Evolutionary conservation across 768 basidiomycete genomes (phyloP), one percentile per base, ranked within the genome.

Genomic region (Amanita phalloides): DNA sequence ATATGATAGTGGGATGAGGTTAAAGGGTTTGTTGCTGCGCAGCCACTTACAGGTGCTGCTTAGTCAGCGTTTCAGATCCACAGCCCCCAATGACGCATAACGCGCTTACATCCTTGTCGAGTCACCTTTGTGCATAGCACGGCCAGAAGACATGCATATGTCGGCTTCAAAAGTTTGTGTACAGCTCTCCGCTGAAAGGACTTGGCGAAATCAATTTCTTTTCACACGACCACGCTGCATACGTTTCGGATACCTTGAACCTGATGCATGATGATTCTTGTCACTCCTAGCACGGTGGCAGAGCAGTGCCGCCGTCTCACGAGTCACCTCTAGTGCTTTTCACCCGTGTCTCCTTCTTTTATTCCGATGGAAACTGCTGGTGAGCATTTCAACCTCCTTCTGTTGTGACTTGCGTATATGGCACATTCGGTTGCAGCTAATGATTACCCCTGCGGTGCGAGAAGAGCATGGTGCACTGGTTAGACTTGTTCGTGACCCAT

Each of bases 381-480:
- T 49, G 26, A 49, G 48, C 2, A 21, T 28, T 14, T 14, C 36
- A 32, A 32, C 32, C 8, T n/a, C 17, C 26, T 28, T n/a, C 25
- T 25, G 17, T 26, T 3, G 37, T 23, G 4, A 26, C 7, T n/a
- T 13, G 14, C 20, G 8, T 14, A 7, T 8, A 9, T 38, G 26
- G 2, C 26, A 5, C 26, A 3, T 28, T 25, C 5, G 9, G 6
- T 21, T 13, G 39, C 26, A 49, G 48, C 10, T n/a, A 28, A 36
- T 14, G 26, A 23, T 17, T 49, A 49, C 17, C 48, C 37, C 4
- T 49, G 37, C 17, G 49, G 49, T n/a, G 41, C 49, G 25, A 32
- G n/a, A 23, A 43, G 23, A n/a, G 51, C 51, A 6, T 52, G 51
- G 51, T 45, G 20, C n/a, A 52, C 51, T 25, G 43, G 51, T 52